These are phyloP conservation scores for Ramichloridium luteum DNA, from an alignment of 2,329 filamentous ascomycete species.

Conservation along the genomic window DNA sequence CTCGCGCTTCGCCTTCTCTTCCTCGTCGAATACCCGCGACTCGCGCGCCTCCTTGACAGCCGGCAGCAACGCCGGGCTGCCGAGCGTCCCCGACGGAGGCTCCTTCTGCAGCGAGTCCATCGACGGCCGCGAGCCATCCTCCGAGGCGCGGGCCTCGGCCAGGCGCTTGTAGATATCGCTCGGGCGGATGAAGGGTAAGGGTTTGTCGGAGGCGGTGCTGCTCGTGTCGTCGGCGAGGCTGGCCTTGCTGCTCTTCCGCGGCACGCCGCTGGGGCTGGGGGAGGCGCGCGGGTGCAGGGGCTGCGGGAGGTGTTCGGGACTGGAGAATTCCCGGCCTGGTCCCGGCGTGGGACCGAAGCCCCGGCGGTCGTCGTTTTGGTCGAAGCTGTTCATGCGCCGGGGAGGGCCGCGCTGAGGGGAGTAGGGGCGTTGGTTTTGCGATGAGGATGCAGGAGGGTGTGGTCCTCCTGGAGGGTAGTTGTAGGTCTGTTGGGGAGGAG, in stretches of 20 bases:
- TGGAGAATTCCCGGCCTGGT: conserved; percentile 36
- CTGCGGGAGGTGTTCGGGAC: conserved; percentile 38
- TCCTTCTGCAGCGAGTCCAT: conserved; percentile 35
- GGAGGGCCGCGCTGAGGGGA: conserved; percentile 22
- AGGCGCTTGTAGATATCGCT: conserved; percentile 66
- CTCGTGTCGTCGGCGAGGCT: conserved; percentile 4
- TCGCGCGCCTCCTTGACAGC: conserved; percentile 14
- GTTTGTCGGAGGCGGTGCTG: conserved; percentile 30
- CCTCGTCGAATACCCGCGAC: conserved; percentile 9
- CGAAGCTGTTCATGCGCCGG: conserved; percentile 36
- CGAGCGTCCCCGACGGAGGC: conserved; percentile 19
- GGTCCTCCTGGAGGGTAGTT: no score
- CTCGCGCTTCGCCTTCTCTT: conserved; percentile 4
- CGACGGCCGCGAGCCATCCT: conserved; percentile 47
- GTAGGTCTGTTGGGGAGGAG: conserved; percentile 20
- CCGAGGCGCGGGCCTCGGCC: conserved; percentile 51
- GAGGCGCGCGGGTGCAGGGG: conserved; percentile 34
- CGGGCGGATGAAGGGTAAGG: conserved; percentile 55
- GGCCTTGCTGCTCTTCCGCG: conserved; percentile 48
- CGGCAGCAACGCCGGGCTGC: conserved; percentile 1
- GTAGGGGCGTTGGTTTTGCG: background rate
- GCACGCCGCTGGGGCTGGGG: conserved; percentile 32
- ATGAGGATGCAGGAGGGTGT: conserved; percentile 3
- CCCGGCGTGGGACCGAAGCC: conserved; percentile 28
- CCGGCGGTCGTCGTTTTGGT: conserved; percentile 41